These are phyloP conservation scores for Lathyrus tuberosus DNA, from an alignment of 306 rosid genomes.

Conservation along the genomic window DNA sequence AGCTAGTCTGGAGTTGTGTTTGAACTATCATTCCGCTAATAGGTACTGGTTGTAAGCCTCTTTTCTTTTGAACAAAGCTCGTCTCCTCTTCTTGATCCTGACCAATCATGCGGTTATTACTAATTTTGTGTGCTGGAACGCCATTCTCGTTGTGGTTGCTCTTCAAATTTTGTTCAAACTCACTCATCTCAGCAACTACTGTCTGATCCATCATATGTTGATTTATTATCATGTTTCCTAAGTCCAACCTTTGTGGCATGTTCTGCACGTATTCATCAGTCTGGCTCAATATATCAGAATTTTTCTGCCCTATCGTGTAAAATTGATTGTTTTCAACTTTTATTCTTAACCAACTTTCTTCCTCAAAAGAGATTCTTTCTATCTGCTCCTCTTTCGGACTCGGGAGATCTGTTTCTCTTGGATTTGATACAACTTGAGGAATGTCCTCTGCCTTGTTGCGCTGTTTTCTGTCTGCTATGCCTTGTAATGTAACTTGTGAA, in stretches of 20 bases:
- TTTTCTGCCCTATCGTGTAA: slow-evolving; percentile 12
- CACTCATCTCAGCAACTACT: slow-evolving; percentile 1
- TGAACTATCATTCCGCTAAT: slow-evolving; percentile 12
- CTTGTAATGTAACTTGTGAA: slow-evolving; percentile 35
- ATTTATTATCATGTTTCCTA: slow-evolving; percentile 17
- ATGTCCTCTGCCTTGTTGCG: background rate
- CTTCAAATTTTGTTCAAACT: slow-evolving; percentile 26
- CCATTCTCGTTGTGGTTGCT: slow-evolving; percentile 8
- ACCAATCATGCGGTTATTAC: background rate
- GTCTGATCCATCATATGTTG: slow-evolving; percentile 12
- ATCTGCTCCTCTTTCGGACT: slow-evolving; percentile 18
- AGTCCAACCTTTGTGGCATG: slow-evolving; percentile 33
- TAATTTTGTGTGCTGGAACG: slow-evolving; percentile 4
- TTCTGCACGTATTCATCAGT: slow-evolving; percentile 34
- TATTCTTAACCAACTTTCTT: slow-evolving; percentile 18
- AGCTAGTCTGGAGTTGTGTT: slow-evolving; percentile 33
- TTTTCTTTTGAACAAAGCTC: slow-evolving; percentile 10
- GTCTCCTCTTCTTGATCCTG: slow-evolving; percentile 13
- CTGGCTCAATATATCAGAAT: slow-evolving; percentile 15
- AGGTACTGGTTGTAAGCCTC: slow-evolving; percentile 20
- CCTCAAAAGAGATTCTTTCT: slow-evolving; percentile 5
- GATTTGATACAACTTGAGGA: slow-evolving; percentile 11
- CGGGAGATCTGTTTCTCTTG: slow-evolving; percentile 1
- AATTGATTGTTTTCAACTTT: slow-evolving; percentile 28
- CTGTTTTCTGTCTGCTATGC: slow-evolving; percentile 8